Evolutionary conservation across 768 basidiomycete species (phyloP).

Genomic region (Leccinum truebloodii): DNA sequence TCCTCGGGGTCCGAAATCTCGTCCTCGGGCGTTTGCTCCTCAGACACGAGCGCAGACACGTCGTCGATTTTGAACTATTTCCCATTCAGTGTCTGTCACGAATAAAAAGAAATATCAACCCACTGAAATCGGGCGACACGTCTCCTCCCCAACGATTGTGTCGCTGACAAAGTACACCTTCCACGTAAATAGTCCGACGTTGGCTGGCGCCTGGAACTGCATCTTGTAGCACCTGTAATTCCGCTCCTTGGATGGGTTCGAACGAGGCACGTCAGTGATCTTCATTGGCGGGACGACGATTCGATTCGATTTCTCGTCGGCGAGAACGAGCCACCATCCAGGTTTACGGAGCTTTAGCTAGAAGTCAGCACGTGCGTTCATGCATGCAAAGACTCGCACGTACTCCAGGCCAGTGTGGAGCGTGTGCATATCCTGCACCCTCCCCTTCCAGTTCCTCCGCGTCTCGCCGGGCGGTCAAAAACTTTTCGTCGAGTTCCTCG

Average conservation of each 20-base stretch:
- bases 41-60: constrained; percentile 51
- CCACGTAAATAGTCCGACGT: constrained; percentile 84
- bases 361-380: neutral
- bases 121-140: constrained; percentile 68
- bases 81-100: constrained; percentile 7
- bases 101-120: constrained; percentile 21
- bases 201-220: constrained; percentile 93
- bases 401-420: constrained; percentile 90
- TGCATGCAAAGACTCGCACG: constrained; percentile 25
- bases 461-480: constrained; percentile 62
- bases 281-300: constrained; percentile 86
- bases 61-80: constrained; percentile 83
- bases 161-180: constrained; percentile 85
- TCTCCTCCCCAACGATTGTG: constrained; percentile 84
- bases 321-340: constrained; percentile 89
- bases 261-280: constrained; percentile 75
- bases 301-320: constrained; percentile 81
- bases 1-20: constrained; percentile 99
- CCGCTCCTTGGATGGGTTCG: constrained; percentile 46
- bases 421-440: constrained; percentile 72
- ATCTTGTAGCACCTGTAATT: constrained; percentile 85
- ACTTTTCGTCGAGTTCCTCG: constrained; percentile 68
- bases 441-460: constrained; percentile 57
- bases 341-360: constrained; percentile 75
- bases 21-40: constrained; percentile 72